phyloP scores from a whole-genome alignment of 2,329 filamentous ascomycete species.

The Ascochyta fabae region DNA sequence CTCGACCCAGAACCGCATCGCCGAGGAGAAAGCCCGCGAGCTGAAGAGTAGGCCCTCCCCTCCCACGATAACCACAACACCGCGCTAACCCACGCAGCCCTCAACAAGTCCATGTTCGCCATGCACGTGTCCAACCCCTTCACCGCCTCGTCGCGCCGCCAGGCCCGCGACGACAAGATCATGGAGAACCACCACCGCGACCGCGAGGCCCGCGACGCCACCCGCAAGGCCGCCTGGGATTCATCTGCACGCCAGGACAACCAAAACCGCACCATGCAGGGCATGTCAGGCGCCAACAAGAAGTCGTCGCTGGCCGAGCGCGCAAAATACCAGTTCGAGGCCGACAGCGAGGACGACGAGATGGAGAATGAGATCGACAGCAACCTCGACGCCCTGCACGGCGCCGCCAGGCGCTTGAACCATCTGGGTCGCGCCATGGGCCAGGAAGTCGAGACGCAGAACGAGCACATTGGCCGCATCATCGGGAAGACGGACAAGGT shows the following conservation, averaged over 20 bases:
- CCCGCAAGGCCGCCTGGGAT: slow-evolving; percentile 59
- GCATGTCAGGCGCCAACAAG: slow-evolving; percentile 20
- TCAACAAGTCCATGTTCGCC: slow-evolving; percentile 92
- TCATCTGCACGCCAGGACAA: slow-evolving; percentile 34
- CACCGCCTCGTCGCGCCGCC: slow-evolving; percentile 62
- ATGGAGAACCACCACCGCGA: slow-evolving; percentile 69
- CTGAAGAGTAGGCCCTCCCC: slow-evolving; percentile 64
- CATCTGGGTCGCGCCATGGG: slow-evolving; percentile 75
- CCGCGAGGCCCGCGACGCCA: slow-evolving; percentile 63
- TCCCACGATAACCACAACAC: background rate
- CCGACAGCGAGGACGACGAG: slow-evolving; percentile 61
- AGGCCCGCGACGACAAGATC: slow-evolving; percentile 64
- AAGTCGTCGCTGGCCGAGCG: slow-evolving; percentile 41
- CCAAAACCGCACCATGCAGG: slow-evolving; percentile 23
- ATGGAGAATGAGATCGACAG: slow-evolving; percentile 62
- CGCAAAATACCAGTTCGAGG: slow-evolving; percentile 46
- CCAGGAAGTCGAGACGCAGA: slow-evolving; percentile 77
- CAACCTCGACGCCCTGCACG: slow-evolving; percentile 60
- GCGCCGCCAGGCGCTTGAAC: slow-evolving; percentile 73
- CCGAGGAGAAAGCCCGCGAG: slow-evolving; percentile 81
- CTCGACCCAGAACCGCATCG: slow-evolving; percentile 76
- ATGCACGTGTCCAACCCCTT: slow-evolving; percentile 70
- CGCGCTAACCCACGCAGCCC: slow-evolving; percentile 39
- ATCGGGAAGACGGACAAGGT: slow-evolving; percentile 83
- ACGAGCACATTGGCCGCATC: slow-evolving; percentile 78